Evolutionary conservation across 768 basidiomycete genomes (phyloP), one percentile per base, ranked within the genome.

Genomic region (Phanerochaete carnosa): DNA sequence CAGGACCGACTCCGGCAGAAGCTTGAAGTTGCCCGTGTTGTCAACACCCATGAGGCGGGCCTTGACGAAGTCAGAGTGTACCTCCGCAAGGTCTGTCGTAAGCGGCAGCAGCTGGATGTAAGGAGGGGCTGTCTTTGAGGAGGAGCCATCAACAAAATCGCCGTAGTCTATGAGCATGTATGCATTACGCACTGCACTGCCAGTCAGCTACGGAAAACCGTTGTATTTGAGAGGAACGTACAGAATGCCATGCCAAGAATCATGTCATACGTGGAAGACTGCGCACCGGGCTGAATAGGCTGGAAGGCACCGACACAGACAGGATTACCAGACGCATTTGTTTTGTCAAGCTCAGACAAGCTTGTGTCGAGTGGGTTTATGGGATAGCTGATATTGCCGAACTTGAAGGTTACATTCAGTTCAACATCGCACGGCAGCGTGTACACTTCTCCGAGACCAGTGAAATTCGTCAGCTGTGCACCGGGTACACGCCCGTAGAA

Each of bases 171-270:
- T 67, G 22, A 74, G 68, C 39, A 72, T 64, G 63, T 77, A 77
- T 39, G 69, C 72, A 62, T 77, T 77, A 9, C 76, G 72, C 51
- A 76, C 75, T 76, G 57, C 19, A 25, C 13, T n/a, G 53, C 13
- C 11, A 26, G 30, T 45, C 45, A 26, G 7, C 11, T 15, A 43
- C 37, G 15, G 37, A 52, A 4, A 32, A 43, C n/a, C n/a, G n/a
- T n/a, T n/a, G n/a, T n/a, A 19, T 19, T 43, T 19, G 19, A 7
- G 19, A 15, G 52, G 13, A 1, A 71, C 76, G 51, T 55, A 76
- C 75, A 64, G 70, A 77, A 77, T 13, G 70, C 67, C 69, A 73
- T 73, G 43, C 75, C 76, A 16, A 77, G 64, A 58, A 76, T 71
- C 60, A 72, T 65, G 61, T 77, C 76, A 57, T 65, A 75, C 29